Evolutionary conservation across 1,284 basidiomycete genomes (phyloP), one percentile per base, ranked within the genome.

Genomic region (Leccinum pachyderme): DNA sequence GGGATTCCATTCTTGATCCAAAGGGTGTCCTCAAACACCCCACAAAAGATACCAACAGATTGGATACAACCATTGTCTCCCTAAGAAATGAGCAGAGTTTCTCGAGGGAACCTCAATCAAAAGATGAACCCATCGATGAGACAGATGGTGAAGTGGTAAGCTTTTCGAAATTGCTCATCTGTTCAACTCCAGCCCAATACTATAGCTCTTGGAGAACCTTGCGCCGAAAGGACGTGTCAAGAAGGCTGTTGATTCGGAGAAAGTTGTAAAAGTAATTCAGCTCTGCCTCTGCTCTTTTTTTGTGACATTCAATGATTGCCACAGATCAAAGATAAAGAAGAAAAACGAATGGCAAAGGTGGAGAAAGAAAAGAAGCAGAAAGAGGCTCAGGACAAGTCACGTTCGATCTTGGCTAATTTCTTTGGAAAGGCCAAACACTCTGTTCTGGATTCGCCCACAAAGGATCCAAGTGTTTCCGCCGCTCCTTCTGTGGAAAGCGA

Each of bases 391-490:
- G 79, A 81, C 47, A 89, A 82, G 68, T 87, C 89, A 1, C 81
- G 84, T n/a, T 84, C 82, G 2, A 73, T 89, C 7, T 83, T 92
- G 83, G 80, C 82, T 2, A 87, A 73, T 63, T 92, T 91, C 73
- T 89, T 92, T 65, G 75, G 78, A 29, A 90, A 89, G 68, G 67
- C 79, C 7, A 82, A 79, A 57, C 66, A 73, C 43, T 52, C 70
- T 7, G 51, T 66, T 47, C 57, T 64, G 6, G 57, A 66, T 43
- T 59, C 70, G 7, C 63, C 73, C 4, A 59, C 70, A n/a, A 74
- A 72, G 35, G 71, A 74, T 24, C 61, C 63, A 3, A 60, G 63
- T 37, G 60, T 66, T 28, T 67, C 69, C n/a, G 71, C 76, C 5
- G 75, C 72, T 8, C 69, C 79, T 39, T 78, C 77, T 1, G 65